Conservation (phyloP, 1,284 basidiomycete genomes). For the Tilletia indica region DNA sequence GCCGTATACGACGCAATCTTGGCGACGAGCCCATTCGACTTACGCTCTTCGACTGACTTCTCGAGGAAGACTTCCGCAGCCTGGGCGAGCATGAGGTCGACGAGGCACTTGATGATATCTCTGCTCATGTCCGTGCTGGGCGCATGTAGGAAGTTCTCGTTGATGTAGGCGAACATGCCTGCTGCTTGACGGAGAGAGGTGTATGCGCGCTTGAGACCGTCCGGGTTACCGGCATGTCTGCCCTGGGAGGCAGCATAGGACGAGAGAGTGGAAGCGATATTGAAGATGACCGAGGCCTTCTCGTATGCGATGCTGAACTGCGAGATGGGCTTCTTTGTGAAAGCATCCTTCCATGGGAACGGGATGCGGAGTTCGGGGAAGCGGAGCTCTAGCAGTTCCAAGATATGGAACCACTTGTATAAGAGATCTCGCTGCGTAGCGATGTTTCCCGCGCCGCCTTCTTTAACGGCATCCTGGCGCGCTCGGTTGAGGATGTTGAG, state of each 20-base stretch:
- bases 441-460: slow-evolving; percentile 79
- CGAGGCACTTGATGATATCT: slow-evolving; percentile 89
- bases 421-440: slow-evolving; percentile 78
- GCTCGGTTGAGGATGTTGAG: slow-evolving; percentile 80
- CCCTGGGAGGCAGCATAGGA: slow-evolving; percentile 80
- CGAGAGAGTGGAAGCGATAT: slow-evolving; percentile 90
- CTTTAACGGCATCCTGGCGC: slow-evolving; percentile 80
- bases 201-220: slow-evolving; percentile 93
- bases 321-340: slow-evolving; percentile 82
- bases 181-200: slow-evolving; percentile 87
- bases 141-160: slow-evolving; percentile 98
- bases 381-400: slow-evolving; percentile 92
- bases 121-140: slow-evolving; percentile 93
- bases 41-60: slow-evolving; percentile 70
- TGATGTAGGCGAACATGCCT: slow-evolving; percentile 97
- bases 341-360: slow-evolving; percentile 93
- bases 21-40: slow-evolving; percentile 73
- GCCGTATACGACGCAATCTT: slow-evolving; percentile 84
- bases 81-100: slow-evolving; percentile 82
- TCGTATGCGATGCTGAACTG: slow-evolving; percentile 97
- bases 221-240: slow-evolving; percentile 55
- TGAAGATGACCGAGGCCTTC: slow-evolving; percentile 96
- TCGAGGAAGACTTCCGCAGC: slow-evolving; percentile 95
- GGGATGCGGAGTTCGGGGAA: slow-evolving; percentile 94
- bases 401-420: slow-evolving; percentile 99